phyloP scores from a whole-genome alignment of 441 rosid species.

The Adansonia rubrostipa region DNA sequence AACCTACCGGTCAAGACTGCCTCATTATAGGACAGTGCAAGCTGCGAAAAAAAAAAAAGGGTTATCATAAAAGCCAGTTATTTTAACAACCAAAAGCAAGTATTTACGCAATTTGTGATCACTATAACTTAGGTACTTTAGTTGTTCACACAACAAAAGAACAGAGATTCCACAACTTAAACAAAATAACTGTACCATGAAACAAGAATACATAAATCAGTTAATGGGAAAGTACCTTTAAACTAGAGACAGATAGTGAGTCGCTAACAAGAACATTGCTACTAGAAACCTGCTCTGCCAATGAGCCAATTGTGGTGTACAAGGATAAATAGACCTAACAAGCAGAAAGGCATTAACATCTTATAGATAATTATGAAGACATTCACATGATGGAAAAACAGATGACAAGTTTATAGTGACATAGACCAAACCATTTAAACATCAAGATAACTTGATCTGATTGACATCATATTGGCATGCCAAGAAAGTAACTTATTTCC shows the following conservation, averaged over 20 bases:
- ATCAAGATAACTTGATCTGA: slow-evolving; percentile 14
- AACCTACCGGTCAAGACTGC: slow-evolving; percentile 75
- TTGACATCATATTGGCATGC: neutral
- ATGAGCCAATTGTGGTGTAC: slow-evolving; percentile 68
- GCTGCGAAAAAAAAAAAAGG: slow-evolving; percentile 43
- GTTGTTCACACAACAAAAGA: neutral
- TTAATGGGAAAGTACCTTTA: slow-evolving; percentile 60
- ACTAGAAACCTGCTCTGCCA: slow-evolving; percentile 67
- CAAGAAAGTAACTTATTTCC: slow-evolving; percentile 5
- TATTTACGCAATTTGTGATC: neutral
- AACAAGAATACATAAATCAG: neutral
- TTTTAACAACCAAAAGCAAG: neutral
- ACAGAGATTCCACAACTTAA: neutral
- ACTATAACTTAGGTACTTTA: neutral
- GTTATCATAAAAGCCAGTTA: neutral
- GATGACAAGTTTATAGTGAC: neutral
- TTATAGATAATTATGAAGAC: neutral
- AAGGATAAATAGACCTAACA: slow-evolving; percentile 86
- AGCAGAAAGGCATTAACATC: slow-evolving; percentile 11
- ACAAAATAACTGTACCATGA: slow-evolving; percentile 3
- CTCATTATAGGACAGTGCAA: slow-evolving; percentile 79
- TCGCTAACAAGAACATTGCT: slow-evolving; percentile 47
- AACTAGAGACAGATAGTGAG: slow-evolving; percentile 71
- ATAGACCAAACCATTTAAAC: neutral
- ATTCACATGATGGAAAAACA: neutral